Evolutionary conservation across 805 yeast species (phyloP).

Genomic region (Kodamaea restingae): DNA sequence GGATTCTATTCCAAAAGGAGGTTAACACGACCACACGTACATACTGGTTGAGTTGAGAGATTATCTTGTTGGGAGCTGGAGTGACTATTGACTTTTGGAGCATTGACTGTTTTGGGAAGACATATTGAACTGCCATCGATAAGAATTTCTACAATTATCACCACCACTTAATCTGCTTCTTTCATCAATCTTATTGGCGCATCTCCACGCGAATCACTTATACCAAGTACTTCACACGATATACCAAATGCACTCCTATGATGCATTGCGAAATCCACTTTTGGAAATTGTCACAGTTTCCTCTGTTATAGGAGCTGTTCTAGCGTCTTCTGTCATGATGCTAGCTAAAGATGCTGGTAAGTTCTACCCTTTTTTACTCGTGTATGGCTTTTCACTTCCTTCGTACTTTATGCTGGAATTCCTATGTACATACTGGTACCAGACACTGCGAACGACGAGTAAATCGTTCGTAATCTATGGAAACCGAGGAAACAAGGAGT

Average conservation of each 20-base stretch:
- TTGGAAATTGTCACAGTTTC: conserved; percentile 18
- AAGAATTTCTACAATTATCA: too few relatives aligned
- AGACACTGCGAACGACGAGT: conserved; percentile 20
- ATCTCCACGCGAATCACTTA: too few relatives aligned
- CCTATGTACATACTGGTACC: conserved; percentile 21
- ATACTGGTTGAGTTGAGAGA: too few relatives aligned
- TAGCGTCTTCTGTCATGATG: not conserved
- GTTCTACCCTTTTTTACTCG: not conserved
- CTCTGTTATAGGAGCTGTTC: conserved; percentile 15
- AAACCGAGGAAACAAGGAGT: conserved; percentile 29
- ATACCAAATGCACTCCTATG: conserved; percentile 12
- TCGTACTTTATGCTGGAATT: conserved; percentile 28
- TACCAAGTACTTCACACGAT: too few relatives aligned
- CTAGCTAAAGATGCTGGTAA: conserved; percentile 10
- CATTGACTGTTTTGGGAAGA: too few relatives aligned
- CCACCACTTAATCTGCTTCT: too few relatives aligned
- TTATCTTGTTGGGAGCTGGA: too few relatives aligned
- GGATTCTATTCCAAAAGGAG: too few relatives aligned
- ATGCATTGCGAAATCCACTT: conserved; percentile 16
- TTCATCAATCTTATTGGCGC: too few relatives aligned
- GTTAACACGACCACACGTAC: too few relatives aligned
- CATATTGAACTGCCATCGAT: too few relatives aligned
- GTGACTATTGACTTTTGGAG: too few relatives aligned
- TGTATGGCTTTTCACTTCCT: conserved; percentile 19
- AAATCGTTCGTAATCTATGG: conserved; percentile 34